phyloP scores from a whole-genome alignment of 202 grass and related monocot species.

The Zizania palustris region DNA sequence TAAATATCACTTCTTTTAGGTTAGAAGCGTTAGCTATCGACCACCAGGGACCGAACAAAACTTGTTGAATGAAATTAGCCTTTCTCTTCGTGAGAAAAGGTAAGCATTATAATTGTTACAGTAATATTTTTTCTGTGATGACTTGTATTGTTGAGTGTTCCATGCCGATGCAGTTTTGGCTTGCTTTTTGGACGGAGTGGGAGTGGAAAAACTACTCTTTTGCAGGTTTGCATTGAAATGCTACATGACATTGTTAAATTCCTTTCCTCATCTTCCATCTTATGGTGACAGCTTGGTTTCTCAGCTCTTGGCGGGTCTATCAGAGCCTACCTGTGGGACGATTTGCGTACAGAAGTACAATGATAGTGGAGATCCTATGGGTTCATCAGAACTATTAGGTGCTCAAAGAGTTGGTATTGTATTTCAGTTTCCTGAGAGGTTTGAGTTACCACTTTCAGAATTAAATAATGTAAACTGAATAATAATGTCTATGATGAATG shows the following conservation, averaged over 20 bases:
- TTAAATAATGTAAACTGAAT: constrained; percentile 10
- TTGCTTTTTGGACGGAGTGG: constrained; percentile 89
- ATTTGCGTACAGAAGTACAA: constrained; percentile 71
- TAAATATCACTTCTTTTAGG: constrained; percentile 64
- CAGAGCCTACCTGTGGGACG: constrained; percentile 66
- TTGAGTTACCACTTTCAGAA: constrained; percentile 11
- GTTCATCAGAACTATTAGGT: constrained; percentile 51
- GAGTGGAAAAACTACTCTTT: constrained; percentile 93
- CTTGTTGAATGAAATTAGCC: constrained; percentile 72
- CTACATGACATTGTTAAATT: background rate
- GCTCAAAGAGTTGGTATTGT: constrained; percentile 83
- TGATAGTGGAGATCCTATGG: constrained; percentile 49
- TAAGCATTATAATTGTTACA: background rate
- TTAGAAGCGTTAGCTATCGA: constrained; percentile 71
- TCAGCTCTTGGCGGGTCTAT: constrained; percentile 83
- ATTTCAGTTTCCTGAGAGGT: constrained; percentile 98
- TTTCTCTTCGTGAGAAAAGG: constrained; percentile 78
- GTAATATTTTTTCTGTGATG: background rate
- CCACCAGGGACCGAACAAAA: constrained; percentile 73
- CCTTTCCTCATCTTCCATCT: constrained; percentile 17
- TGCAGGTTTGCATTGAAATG: constrained; percentile 56
- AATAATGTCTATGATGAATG: background rate
- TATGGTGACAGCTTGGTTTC: constrained; percentile 32
- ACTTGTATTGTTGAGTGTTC: background rate
- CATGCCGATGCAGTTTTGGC: constrained; percentile 68